A percentile compares a stretch with the other conserved stretches of the same genome.
These are phyloP conservation scores for Helicocarpus griseus DNA, from an alignment of 2,329 filamentous ascomycete genomes.

Conservation along the genomic window DNA sequence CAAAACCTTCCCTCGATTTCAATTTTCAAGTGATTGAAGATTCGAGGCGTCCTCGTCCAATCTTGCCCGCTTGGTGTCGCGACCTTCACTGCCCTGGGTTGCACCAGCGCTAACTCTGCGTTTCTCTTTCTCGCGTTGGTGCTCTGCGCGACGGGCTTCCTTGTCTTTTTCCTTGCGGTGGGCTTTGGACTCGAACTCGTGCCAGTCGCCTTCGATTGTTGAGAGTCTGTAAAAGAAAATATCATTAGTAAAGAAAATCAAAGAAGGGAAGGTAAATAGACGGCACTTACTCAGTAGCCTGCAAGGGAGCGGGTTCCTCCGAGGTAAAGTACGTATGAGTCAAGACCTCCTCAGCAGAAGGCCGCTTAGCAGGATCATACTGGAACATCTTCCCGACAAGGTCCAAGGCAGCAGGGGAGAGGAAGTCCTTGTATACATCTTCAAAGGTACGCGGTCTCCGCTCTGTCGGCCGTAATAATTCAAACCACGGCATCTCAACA, in stretches of 20 bases:
- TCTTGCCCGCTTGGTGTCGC: conserved; percentile 31
- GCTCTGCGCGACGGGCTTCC: conserved; percentile 41
- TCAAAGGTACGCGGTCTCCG: conserved; percentile 66
- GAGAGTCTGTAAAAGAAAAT: conserved; percentile 48
- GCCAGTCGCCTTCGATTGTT: conserved; percentile 85
- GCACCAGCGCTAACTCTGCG: conserved; percentile 32
- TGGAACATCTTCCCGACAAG: conserved; percentile 75
- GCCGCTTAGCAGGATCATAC: conserved; percentile 77
- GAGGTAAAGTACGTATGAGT: conserved; percentile 78
- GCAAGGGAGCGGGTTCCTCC: conserved; percentile 67
- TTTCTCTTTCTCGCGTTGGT: conserved; percentile 38
- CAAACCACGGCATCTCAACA: conserved; percentile 94
- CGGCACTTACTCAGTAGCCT: conserved; percentile 65
- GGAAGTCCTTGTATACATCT: conserved; percentile 67
- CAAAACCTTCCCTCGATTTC: background rate
- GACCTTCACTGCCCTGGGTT: conserved; percentile 22
- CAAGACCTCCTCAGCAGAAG: conserved; percentile 73
- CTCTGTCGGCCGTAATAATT: conserved; percentile 71
- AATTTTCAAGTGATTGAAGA: conserved; percentile 3
- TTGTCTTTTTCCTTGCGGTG: conserved; percentile 74
- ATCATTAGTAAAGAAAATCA: conserved; percentile 2
- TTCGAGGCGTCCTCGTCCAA: conserved; percentile 17
- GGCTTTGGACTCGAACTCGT: conserved; percentile 96
- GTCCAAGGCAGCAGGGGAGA: conserved; percentile 74
- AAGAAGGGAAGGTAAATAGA: background rate